Evolutionary conservation across 805 yeast species (phyloP).

Genomic region (Starmerella khaoyaiensis): DNA sequence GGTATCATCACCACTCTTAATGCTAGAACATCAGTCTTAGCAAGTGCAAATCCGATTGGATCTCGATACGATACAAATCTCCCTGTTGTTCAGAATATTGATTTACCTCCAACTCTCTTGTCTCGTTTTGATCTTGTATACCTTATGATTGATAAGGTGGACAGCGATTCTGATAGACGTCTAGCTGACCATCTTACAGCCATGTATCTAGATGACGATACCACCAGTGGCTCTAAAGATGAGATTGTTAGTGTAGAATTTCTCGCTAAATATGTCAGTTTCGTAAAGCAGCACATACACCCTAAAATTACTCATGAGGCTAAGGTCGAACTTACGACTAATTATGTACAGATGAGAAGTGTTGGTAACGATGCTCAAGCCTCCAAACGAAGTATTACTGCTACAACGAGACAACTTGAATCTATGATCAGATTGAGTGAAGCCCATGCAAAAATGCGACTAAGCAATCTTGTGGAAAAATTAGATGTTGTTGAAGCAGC

Average conservation of each 20-base stretch:
- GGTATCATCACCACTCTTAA: constrained; percentile 94
- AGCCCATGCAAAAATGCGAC: constrained; percentile 95
- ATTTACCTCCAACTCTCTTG: constrained; percentile 87
- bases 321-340: constrained; percentile 68
- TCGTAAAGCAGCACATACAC: constrained; percentile 72
- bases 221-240: constrained; percentile 51
- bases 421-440: constrained; percentile 89
- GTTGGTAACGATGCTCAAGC: constrained; percentile 83
- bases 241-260: constrained; percentile 78
- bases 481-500: constrained; percentile 89
- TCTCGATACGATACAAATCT: constrained; percentile 89
- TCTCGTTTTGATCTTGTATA: constrained; percentile 94
- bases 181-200: constrained; percentile 82
- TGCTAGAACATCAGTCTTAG: constrained; percentile 90
- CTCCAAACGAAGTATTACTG: constrained; percentile 84
- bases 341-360: constrained; percentile 87
- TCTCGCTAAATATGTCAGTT: constrained; percentile 77
- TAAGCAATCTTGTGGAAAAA: constrained; percentile 55
- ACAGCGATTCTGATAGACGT: constrained; percentile 69
- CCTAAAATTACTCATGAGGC: constrained; percentile 77
- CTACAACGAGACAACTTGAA: constrained; percentile 94
- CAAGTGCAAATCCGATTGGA: constrained; percentile 94
- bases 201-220: constrained; percentile 80
- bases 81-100: constrained; percentile 91
- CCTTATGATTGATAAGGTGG: constrained; percentile 81